Base-by-base conservation (phyloP, 1,284 basidiomycete genomes). In the Cutaneotrichosporon spelunceum region DNA sequence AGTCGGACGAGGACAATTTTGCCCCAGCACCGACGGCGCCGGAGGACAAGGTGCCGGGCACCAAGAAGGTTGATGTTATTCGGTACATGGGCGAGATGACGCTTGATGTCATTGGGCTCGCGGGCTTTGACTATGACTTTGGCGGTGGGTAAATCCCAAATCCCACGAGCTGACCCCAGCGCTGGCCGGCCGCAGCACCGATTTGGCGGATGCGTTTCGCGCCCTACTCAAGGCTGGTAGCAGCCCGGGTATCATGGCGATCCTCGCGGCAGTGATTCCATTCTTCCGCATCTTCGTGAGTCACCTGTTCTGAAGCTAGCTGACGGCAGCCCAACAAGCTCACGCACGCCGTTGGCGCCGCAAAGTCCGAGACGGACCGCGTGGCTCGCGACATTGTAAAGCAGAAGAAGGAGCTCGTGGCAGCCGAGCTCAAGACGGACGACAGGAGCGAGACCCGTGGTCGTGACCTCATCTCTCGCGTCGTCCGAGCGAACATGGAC, bases 91-190 rank as follows among this genome's bases (percentile, higher is more conserved):
- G 81, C 2, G 82, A 83, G 23, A 83, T 85, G 16, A 86, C 86
- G 2, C 79, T 88, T 11, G 88, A 88, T 66, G 82, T 86, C 55
- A 87, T 90, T 57, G 86, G 86, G 9, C 79, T 85, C 44, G 85
- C 87, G 29, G 85, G 86, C 14, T 87, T 87, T 66, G 84, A 83
- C 29, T 87, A 87, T 74, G 65, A 76, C 7, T 86, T 87, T 72
- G 27, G 30, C 0, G 49, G 60, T 57, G 33, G 30, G 60, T 39
- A 33, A 26, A 14, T 10, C 13, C 19, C 21, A 13, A 16, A n/a
- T n/a, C n/a, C n/a, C n/a, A 19, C 14, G 14, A 19, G 14, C 53
- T 54, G 53, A 54, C 23, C 3, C 10, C 33, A 48, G 56, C 60
- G 10, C 45, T 62, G 1, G 24, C 14, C 1, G n/a, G 33, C 19